These are phyloP conservation scores for Flaveria trinervia DNA, from an alignment of 129 eudicot genomes.

Conservation along the genomic window DNA sequence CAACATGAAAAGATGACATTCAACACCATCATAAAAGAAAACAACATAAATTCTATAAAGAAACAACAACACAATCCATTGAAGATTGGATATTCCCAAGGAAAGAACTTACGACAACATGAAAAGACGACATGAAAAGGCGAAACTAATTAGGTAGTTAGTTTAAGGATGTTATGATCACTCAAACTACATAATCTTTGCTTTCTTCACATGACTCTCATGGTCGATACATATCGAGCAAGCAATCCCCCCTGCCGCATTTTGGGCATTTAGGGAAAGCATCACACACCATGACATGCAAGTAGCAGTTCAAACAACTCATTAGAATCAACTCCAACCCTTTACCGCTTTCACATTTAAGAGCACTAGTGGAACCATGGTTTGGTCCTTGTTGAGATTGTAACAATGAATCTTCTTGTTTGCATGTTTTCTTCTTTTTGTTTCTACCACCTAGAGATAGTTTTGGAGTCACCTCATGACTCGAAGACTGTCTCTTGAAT, in stretches of 20 bases:
- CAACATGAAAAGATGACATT: not conserved
- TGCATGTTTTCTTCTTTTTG: conserved; percentile 1
- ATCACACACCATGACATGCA: conserved; percentile 29
- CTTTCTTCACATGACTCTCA: conserved; percentile 6
- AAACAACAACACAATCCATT: not conserved
- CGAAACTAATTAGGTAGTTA: not conserved
- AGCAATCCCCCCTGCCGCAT: conserved; percentile 22
- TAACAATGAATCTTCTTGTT: not conserved
- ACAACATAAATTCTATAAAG: not conserved
- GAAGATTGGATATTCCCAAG: not conserved
- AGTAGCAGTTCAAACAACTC: conserved; percentile 17
- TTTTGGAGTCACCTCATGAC: not conserved
- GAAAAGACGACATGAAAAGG: not conserved
- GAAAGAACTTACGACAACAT: no score
- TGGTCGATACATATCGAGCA: conserved; percentile 21
- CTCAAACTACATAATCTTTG: conserved; percentile 5
- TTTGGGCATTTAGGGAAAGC: conserved; percentile 24
- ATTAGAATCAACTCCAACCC: not conserved
- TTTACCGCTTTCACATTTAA: not conserved
- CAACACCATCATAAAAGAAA: not conserved
- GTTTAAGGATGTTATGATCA: not conserved
- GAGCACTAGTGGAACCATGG: not conserved
- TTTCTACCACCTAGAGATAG: conserved; percentile 1
- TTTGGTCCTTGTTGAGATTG: not conserved
- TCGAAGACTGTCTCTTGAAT: not conserved